phyloP scores from a whole-genome alignment of 495 filamentous ascomycete genomes.

The Penicillium chermesinum region DNA sequence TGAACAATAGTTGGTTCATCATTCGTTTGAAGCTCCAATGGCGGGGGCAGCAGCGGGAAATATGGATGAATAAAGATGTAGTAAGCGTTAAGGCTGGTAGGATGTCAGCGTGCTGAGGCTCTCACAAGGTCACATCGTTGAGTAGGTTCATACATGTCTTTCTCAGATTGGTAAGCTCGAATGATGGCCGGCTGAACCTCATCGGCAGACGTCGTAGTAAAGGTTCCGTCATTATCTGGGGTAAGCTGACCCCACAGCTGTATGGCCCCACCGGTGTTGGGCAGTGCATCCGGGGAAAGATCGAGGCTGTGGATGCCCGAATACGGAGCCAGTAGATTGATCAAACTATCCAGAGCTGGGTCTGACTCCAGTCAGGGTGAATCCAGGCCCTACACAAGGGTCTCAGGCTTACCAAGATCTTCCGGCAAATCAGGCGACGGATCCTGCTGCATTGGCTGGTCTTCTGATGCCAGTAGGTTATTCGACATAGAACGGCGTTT shows the following conservation, averaged over 20 bases:
- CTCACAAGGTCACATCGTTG: neutral
- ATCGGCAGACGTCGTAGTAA: constrained; percentile 8
- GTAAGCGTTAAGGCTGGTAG: constrained; percentile 37
- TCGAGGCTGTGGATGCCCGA: constrained; percentile 17
- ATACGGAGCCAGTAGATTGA: constrained; percentile 17
- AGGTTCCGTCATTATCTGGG: constrained; percentile 17
- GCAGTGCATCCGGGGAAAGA: constrained; percentile 13
- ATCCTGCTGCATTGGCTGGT: no score
- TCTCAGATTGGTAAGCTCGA: constrained; percentile 24
- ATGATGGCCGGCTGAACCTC: constrained; percentile 6
- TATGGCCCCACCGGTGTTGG: constrained; percentile 8
- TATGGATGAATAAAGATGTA: constrained; percentile 52
- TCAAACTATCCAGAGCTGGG: constrained; percentile 11
- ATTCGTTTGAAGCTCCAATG: constrained; percentile 23
- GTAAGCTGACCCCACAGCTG: constrained; percentile 20
- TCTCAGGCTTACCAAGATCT: constrained; percentile 7
- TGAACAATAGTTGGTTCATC: constrained; percentile 30
- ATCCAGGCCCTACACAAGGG: neutral
- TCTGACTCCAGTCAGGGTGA: constrained; percentile 3
- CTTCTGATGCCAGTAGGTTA: neutral
- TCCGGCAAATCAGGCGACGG: constrained; percentile 6
- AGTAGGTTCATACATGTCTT: constrained; percentile 18
- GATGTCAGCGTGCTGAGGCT: neutral
- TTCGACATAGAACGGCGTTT: constrained; percentile 1
- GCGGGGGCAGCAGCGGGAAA: constrained; percentile 47